Evolutionary conservation across 768 basidiomycete species (phyloP), one percentile per base, ranked within the genome.

Genomic region (Hebeloma cylindrosporum): DNA sequence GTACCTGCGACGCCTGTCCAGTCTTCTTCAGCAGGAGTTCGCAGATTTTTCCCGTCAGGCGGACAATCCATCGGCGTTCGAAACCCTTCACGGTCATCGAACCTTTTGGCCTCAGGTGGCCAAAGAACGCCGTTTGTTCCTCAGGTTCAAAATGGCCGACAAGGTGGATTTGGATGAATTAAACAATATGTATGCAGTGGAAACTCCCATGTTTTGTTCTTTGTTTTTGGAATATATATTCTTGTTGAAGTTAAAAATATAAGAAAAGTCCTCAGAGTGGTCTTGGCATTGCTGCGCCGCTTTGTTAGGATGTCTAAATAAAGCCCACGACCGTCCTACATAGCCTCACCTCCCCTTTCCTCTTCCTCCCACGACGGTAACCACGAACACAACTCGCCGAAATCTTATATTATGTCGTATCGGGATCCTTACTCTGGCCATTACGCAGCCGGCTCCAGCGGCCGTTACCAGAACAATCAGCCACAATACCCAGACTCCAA

Each of bases 71-170:
- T 22, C 43, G 7, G 16, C 48, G 16, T 40, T 40, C 39, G 51
- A 53, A 44, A 34, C 9, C 11, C 30, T 11, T 40, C 41, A 14
- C 48, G 48, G 27, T 18, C 45, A 44, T 25, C 48, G 25, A 18
- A 34, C 47, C 23, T 36, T 31, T 35, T 43, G 28, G 26, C 38
- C 45, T 20, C 65, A 16, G 60, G 23, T 44, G 53, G 54, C 32
- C 82, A 85, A 47, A 72, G 82, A 54, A 66, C 69, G 48, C 77
- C 80, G 30, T 85, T 85, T 58, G 57, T 76, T 27, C 71, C 63
- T 43, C 41, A 47, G 28, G 27, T 34, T 38, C 40, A 17, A 10
- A 20, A n/a, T 33, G 35, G 40, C 41, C 57, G 59, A 39, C 36
- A 52, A 42, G 51, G 51, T 31, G 38, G 41, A 21, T 59, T 54